Evolutionary conservation across 2,329 filamentous ascomycete species (phyloP).

Genomic region (Alternaria tenuissima): DNA sequence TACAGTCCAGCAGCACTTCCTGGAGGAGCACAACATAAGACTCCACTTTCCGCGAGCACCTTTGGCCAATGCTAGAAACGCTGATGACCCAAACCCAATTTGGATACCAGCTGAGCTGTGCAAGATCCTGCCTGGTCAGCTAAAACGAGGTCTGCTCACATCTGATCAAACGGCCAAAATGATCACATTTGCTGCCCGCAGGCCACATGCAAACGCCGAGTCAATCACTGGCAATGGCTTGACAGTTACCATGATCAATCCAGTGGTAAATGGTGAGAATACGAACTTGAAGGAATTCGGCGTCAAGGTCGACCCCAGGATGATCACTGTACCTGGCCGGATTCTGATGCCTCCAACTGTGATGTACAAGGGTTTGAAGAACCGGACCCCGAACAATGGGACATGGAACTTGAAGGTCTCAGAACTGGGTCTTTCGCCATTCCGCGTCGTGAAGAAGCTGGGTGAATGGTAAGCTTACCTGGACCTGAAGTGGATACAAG

Average conservation of each 20-base stretch:
- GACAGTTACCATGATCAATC: conserved; percentile 36
- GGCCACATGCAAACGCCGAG: conserved; percentile 39
- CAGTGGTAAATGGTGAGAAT: conserved; percentile 31
- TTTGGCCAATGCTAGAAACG: conserved; percentile 39
- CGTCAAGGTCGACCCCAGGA: conserved; percentile 65
- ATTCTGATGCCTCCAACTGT: conserved; percentile 70
- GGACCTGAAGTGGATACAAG: background rate
- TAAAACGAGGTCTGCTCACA: conserved; percentile 35
- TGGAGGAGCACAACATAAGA: conserved; percentile 28
- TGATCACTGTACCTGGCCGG: conserved; percentile 77
- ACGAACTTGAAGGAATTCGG: conserved; percentile 62
- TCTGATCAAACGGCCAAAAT: conserved; percentile 42
- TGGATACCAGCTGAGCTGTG: conserved; percentile 48
- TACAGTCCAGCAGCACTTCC: conserved; percentile 34
- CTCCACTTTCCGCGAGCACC: conserved; percentile 34
- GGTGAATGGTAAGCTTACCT: conserved; percentile 21
- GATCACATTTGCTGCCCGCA: conserved; percentile 45
- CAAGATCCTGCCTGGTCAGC: conserved; percentile 42
- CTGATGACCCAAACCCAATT: conserved; percentile 29
- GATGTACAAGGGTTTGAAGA: conserved; percentile 59
- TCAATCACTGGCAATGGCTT: conserved; percentile 40
- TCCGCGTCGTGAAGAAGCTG: conserved; percentile 30
- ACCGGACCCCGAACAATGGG: conserved; percentile 58
- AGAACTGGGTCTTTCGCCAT: conserved; percentile 36
- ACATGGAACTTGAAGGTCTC: conserved; percentile 71